Percentiles rank a stretch among this genome's conserved stretches.
phyloP scores from a whole-genome alignment of 2,329 filamentous ascomycete genomes.

The Cordyceps sp. region DNA sequence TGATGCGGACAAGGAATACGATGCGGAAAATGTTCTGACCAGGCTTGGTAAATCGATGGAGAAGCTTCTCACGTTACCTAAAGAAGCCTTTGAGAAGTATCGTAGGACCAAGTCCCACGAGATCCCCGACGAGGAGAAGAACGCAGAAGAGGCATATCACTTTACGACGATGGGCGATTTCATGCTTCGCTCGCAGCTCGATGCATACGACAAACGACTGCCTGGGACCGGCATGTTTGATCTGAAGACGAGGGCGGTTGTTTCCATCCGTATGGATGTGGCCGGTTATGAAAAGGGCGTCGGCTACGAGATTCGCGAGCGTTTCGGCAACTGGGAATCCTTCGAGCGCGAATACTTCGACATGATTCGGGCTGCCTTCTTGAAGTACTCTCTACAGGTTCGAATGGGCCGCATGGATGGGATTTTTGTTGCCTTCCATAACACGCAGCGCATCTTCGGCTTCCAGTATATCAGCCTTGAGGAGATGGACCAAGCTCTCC shows the following conservation, averaged over 20 bases:
- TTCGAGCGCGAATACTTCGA: constrained; percentile 94
- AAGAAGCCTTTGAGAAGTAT: constrained; percentile 73
- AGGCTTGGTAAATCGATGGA: constrained; percentile 94
- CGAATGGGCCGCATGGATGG: constrained; percentile 98
- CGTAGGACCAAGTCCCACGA: constrained; percentile 50
- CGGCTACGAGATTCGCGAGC: constrained; percentile 72
- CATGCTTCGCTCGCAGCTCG: constrained; percentile 86
- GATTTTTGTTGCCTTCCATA: constrained; percentile 94
- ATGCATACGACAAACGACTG: constrained; percentile 71
- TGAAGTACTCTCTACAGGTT: constrained; percentile 94
- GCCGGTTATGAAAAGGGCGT: constrained; percentile 52
- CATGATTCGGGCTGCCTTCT: constrained; percentile 84
- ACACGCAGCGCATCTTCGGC: constrained; percentile 86
- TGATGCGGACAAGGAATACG: constrained; percentile 87
- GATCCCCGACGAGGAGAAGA: constrained; percentile 54
- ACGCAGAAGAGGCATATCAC: constrained; percentile 64
- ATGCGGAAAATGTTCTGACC: constrained; percentile 70
- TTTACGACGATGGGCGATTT: constrained; percentile 79
- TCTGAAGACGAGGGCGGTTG: constrained; percentile 82
- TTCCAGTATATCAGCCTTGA: constrained; percentile 82
- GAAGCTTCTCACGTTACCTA: constrained; percentile 74
- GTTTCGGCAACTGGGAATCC: constrained; percentile 69
- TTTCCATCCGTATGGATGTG: constrained; percentile 81
- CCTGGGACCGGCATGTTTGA: constrained; percentile 93
- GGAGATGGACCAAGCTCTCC: constrained; percentile 85